Base-by-base conservation (phyloP, 2,329 filamentous ascomycete genomes). In the Claviceps lovelessii region DNA sequence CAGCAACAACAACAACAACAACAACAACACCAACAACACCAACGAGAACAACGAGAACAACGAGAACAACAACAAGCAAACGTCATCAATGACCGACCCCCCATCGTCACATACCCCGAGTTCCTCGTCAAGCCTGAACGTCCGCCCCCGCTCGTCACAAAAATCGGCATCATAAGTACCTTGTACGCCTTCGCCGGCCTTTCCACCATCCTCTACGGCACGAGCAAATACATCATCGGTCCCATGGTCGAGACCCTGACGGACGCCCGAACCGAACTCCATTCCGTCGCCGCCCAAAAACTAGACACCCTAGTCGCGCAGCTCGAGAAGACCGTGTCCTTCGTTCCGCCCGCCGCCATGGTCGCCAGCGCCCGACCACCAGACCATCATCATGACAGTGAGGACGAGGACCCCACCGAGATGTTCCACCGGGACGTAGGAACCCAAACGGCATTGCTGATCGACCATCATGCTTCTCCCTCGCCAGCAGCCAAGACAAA, bases 371-470 rank as follows among this genome's bases (percentile, higher is more conserved):
- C 23, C 45, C 28, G 7, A 13, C 9, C 35, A 37, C 51, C 54
- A 9, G 53, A 55, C 9, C 55, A 58, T 15, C 55, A 58, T 15
- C 53, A 59, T 23, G 58, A 60, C 47, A 76, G 72, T 62, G 76
- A 75, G 31, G 74, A 71, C 56, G 78, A 79, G 57, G 82, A 85
- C 61, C 87, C 88, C 1, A 83, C 84, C 1, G 87, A 91, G 67
- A 78, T 90, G 58, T 93, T 88, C 69, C 86, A 90, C 67, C 81
- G 86, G 49, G 88, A 93, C 64, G 78, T 88, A 57, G 86, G 86
- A 59, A 86, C 87, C 1, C 88, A 93, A 68, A 93, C 39, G 15
- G 39, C 88, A 0, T 83, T 81, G 28, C 62, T 63, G 49, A 61
- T 65, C 52, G 44, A 56, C 13, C 51, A 56, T 7, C 3, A 49